phyloP scores from a whole-genome alignment of 73 alveolate species.

The Urostyla sp. region DNA sequence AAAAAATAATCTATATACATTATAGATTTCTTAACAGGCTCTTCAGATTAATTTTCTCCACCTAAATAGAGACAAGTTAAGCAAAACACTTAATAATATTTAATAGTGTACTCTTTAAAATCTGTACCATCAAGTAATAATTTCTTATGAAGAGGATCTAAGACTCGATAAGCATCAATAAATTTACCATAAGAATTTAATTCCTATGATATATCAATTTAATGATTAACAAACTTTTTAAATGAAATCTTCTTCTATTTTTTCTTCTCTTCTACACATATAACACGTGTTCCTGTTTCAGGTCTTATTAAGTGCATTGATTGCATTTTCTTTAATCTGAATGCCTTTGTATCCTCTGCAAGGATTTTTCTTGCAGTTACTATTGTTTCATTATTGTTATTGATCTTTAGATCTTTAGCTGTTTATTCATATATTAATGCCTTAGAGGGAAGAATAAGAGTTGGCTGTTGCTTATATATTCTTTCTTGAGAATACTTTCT shows the following conservation, averaged over 20 bases:
- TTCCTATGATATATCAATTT: not conserved
- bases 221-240: not conserved
- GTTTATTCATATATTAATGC: too few relatives aligned
- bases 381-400: not conserved
- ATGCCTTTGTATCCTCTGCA: too few relatives aligned
- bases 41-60: conserved; percentile 25
- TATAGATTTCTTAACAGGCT: not conserved
- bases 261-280: conserved; percentile 12
- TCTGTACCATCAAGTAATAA: conserved; percentile 25
- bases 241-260: conserved; percentile 1
- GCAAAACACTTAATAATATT: conserved; percentile 15
- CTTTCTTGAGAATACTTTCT: not conserved
- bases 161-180: conserved; percentile 6
- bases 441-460: not conserved
- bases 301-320: conserved; percentile 38
- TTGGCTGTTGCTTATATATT: conserved; percentile 1
- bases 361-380: too few relatives aligned
- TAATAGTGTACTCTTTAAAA: conserved; percentile 1
- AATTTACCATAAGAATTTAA: conserved; percentile 16
- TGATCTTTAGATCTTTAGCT: not conserved
- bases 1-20: conserved; percentile 32
- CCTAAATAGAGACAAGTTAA: conserved; percentile 17
- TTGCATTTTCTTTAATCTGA: not conserved
- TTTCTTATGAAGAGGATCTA: conserved; percentile 31
- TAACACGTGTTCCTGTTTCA: conserved; percentile 4